Conservation (phyloP, 2,329 filamentous ascomycete species). For the Colletotrichum ledebouriae region DNA sequence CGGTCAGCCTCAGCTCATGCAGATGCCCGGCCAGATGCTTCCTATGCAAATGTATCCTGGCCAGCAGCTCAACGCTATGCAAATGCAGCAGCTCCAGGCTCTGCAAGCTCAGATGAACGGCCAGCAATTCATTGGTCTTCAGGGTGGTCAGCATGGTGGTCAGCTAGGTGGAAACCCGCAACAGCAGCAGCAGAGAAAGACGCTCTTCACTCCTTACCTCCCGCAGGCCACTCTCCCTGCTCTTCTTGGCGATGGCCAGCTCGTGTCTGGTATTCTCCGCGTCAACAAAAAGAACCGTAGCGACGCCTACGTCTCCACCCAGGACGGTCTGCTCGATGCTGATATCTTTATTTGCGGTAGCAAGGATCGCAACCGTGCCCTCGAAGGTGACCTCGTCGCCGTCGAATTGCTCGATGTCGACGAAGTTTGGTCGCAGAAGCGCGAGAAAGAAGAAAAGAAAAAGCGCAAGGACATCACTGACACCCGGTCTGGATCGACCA, state of each 20-base stretch:
- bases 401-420: constrained; percentile 97
- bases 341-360: constrained; percentile 99
- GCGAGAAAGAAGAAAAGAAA: constrained; percentile 99
- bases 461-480: constrained; percentile 99
- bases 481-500: constrained; percentile 82
- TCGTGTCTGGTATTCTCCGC: constrained; percentile 95
- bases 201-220: constrained; percentile 96
- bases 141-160: constrained; percentile 79
- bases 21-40: constrained; percentile 88
- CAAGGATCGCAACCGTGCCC: constrained; percentile 96
- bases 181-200: constrained; percentile 94
- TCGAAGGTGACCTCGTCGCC: constrained; percentile 95
- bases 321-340: constrained; percentile 88
- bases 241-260: constrained; percentile 89
- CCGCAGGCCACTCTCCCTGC: constrained; percentile 94
- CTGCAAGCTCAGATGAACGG: constrained; percentile 89
- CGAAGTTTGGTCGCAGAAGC: constrained; percentile 98
- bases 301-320: constrained; percentile 96
- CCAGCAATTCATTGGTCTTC: constrained; percentile 78
- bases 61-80: constrained; percentile 90
- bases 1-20: constrained; percentile 87
- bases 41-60: constrained; percentile 85
- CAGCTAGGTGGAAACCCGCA: constrained; percentile 76
- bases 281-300: constrained; percentile 99
- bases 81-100: constrained; percentile 90